These are phyloP conservation scores for Chrysanthemum seticuspe DNA, from an alignment of 129 eudicot genomes.

Conservation along the genomic window DNA sequence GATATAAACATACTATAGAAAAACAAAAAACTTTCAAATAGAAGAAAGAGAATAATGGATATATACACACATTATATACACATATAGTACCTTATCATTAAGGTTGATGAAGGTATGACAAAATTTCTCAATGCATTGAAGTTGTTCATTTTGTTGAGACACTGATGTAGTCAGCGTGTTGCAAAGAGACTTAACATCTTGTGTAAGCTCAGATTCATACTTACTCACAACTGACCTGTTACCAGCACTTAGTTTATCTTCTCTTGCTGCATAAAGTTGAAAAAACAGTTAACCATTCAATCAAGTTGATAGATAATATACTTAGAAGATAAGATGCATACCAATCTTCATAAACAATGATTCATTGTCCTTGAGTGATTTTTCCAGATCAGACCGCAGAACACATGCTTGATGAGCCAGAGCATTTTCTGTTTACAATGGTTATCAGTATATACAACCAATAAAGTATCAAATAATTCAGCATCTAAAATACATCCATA, in stretches of 20 bases:
- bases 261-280: conserved; percentile 45
- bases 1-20: too few species aligned
- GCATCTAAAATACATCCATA: background rate
- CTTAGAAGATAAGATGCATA: conserved; percentile 20
- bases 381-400: conserved; percentile 57
- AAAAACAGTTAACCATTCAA: background rate
- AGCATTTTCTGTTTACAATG: conserved; percentile 66
- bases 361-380: conserved; percentile 64
- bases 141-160: conserved; percentile 71
- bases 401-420: conserved; percentile 64
- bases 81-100: conserved; percentile 58
- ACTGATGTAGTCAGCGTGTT: conserved; percentile 67
- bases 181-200: conserved; percentile 65
- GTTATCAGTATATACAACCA: background rate
- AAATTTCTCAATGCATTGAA: conserved; percentile 63
- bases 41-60: background rate
- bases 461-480: background rate
- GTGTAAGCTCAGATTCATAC: conserved; percentile 67
- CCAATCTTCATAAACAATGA: conserved; percentile 66
- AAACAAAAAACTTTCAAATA: too few species aligned
- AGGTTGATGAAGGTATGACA: conserved; percentile 61
- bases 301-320: background rate
- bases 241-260: conserved; percentile 60
- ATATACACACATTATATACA: too few species aligned
- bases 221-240: conserved; percentile 69